These are phyloP conservation scores for Suillus clintonianus DNA, from an alignment of 768 basidiomycete genomes.

Conservation along the genomic window DNA sequence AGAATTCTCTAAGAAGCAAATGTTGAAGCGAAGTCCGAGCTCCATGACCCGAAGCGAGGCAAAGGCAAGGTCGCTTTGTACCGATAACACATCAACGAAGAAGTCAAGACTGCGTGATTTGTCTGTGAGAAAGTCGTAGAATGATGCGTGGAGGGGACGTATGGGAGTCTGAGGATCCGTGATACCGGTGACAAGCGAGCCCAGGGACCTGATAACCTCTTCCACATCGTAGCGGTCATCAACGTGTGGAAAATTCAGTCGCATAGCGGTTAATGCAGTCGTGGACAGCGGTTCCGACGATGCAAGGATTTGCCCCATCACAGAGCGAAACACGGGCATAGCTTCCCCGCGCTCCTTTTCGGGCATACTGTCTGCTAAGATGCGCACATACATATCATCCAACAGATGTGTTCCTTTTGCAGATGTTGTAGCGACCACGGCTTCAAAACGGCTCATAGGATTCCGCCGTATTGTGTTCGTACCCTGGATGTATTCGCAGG, in stretches of 20 bases:
- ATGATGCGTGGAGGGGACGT: constrained; percentile 25
- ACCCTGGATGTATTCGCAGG: constrained; percentile 11
- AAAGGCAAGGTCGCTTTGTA: constrained; percentile 9
- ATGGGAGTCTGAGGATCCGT: constrained; percentile 2
- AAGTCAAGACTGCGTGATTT: constrained; percentile 11
- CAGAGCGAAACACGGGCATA: background rate
- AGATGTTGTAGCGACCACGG: background rate
- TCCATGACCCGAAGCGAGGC: constrained; percentile 28
- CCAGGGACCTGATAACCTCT: background rate
- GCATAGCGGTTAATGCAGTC: background rate
- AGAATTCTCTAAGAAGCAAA: constrained; percentile 23
- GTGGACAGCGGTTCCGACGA: constrained; percentile 4
- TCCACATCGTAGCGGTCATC: background rate
- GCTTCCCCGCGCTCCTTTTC: background rate
- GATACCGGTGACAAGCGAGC: constrained; percentile 8
- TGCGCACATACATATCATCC: constrained; percentile 3
- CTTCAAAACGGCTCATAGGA: background rate
- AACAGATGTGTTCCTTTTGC: background rate
- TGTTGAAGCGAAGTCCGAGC: constrained; percentile 13
- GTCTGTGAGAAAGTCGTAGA: constrained; percentile 26
- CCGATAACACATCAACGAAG: constrained; percentile 2
- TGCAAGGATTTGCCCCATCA: constrained; percentile 2
- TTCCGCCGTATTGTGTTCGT: background rate
- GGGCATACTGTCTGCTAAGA: constrained; percentile 3
- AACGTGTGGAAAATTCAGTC: background rate